Conservation (phyloP, 805 yeast genomes). For the Jamesozyma rosinii region DNA sequence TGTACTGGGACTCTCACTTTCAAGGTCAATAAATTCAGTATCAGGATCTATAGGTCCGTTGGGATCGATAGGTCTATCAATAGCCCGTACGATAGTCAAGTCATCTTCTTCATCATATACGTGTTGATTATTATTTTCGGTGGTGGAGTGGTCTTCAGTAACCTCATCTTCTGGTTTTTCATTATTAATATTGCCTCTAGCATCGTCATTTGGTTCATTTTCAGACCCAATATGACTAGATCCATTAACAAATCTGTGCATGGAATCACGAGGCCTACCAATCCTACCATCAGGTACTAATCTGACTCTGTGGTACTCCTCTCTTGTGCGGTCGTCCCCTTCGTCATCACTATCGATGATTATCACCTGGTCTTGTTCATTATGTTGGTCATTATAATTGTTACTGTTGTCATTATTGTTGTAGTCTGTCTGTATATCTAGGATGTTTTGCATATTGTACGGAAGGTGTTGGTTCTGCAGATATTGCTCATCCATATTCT, state of each 20-base stretch:
- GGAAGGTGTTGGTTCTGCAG: not conserved
- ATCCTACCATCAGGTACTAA: slow-evolving; percentile 10
- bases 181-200: not conserved
- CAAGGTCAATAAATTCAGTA: slow-evolving; percentile 23
- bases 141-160: not conserved
- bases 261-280: slow-evolving; percentile 13
- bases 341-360: slow-evolving; percentile 26
- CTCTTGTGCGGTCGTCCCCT: slow-evolving; percentile 16
- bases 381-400: not conserved
- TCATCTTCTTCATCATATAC: slow-evolving; percentile 14
- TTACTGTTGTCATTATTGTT: too few relatives aligned
- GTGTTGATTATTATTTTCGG: not conserved
- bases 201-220: not conserved
- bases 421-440: not conserved
- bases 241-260: slow-evolving; percentile 11
- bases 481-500: not conserved
- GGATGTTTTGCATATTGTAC: not conserved
- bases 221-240: slow-evolving; percentile 5
- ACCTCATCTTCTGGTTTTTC: not conserved
- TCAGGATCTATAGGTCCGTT: slow-evolving; percentile 20
- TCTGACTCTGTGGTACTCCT: slow-evolving; percentile 9
- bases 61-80: slow-evolving; percentile 6
- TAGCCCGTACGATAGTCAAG: slow-evolving; percentile 15
- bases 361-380: slow-evolving; percentile 10
- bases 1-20: slow-evolving; percentile 10